Base-by-base conservation (phyloP, 768 basidiomycete genomes). In the Pleurotus djamor region DNA sequence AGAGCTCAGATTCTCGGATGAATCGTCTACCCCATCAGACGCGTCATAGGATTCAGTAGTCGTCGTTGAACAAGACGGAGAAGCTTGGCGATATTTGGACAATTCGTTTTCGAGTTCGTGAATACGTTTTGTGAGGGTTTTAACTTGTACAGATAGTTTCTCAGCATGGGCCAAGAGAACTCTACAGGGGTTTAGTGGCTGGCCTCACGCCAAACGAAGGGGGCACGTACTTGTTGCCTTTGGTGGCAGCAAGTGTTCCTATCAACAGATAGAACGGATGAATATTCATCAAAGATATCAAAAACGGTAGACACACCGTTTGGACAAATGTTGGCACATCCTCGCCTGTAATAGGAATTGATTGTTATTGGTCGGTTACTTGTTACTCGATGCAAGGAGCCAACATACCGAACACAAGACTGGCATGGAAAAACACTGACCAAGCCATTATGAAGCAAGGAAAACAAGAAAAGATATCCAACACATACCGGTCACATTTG, bases 391-490 rank as follows among this genome's bases (percentile, higher is more conserved):
- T 14, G 17, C 57, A 28, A 58, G 16, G 4, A 16, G 13, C 13
- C 14, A 6, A 52, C 64, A 35, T 58, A 72, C 75, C 76, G 71
- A 32, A 82, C 69, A 65, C 83, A 84, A 41, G 83, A 80, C 65
- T 81, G 79, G 63, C 83, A 84, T 17, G 83, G 83, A 67, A 84
- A 81, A 17, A 69, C 69, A 33, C 80, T 83, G 65, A n/a, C 28
- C 32, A 57, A 45, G 34, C 14, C 12, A 38, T 21, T 44, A 10
- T n/a, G n/a, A n/a, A n/a, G 43, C 13, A 28, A 21, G 17, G 14
- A 38, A 38, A 33, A 43, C 16, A n/a, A 52, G 7, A 17, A 10
- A 41, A 41, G 10, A 41, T 10, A 41, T 4, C 9, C 38, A 28
- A 41, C 57, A 32, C 37, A 35, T 47, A 75, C 69, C 83, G 73